Base-by-base conservation (phyloP, 768 basidiomycete genomes). In the Mrakia gelida region DNA sequence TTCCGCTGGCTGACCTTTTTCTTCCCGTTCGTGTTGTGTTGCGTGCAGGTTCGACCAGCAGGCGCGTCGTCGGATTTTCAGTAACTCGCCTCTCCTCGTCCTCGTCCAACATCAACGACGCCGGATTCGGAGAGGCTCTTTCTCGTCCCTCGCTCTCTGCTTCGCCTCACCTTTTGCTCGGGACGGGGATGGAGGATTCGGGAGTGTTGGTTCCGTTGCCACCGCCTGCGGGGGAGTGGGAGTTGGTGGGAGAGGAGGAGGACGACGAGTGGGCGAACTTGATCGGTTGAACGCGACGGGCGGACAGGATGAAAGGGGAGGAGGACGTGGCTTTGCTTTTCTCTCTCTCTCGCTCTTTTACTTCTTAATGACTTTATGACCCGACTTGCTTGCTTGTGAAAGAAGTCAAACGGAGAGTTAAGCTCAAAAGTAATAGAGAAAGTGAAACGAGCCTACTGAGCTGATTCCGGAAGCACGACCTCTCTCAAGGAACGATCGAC, bases 161-260 rank as follows among this genome's bases (percentile, higher is more conserved):
- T 21, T 52, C 49, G 1, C 21, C 49, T 52, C 49, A 13, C 49
- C 49, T 16, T 52, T 10, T 21, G 49, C 49, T 45, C 41, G 45
- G 45, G 45, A 45, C 45, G 45, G 67, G 28, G n/a, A 61, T 75
- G 62, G 73, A 41, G 41, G 73, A 65, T 38, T 75, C 73, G 34
- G 73, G 62, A 9, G 73, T 75, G 6, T 41, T 75, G 38, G 73
- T 75, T 9, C 62, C 73, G n/a, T 34, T n/a, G 43, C 43, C 61
- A 15, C 7, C 38, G 38, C 45, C 45, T 15, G 34, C 28, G 52
- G 28, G 61, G 30, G 62, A 26, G 11, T 75, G 73, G 73, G 73
- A 75, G 62, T 26, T 63, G 28, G 41, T 75, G 26, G 56, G n/a
- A 10, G 59, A 34, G 56, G 56, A 61, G 34, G 56, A n/a, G 11